Conservation (phyloP, 2,329 filamentous ascomycete genomes). For the Aspergillus pseudotamarii region DNA sequence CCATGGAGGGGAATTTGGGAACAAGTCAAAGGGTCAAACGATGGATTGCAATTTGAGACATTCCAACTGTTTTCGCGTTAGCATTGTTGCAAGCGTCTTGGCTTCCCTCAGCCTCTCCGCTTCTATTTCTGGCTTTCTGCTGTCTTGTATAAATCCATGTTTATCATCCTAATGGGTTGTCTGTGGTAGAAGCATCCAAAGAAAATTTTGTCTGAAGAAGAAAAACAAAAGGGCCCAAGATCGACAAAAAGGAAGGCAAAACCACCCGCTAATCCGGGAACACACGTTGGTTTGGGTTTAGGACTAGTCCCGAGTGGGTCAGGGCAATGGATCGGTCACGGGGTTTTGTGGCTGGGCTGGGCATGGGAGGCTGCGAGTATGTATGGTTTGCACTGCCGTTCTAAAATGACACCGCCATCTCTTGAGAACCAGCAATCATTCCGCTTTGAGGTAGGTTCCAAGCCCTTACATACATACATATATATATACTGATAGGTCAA, state of each 20-base stretch:
- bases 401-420: neutral
- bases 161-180: too few species aligned
- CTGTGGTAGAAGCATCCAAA: neutral
- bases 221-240: neutral
- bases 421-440: too few species aligned
- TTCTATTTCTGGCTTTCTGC: neutral
- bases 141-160: neutral
- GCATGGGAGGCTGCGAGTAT: neutral
- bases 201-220: neutral
- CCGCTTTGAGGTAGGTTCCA: too few species aligned
- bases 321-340: neutral
- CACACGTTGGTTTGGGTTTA: neutral
- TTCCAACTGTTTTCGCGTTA: conserved; percentile 2
- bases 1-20: neutral
- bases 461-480: too few species aligned
- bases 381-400: neutral
- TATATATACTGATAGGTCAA: too few species aligned
- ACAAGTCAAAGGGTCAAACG: neutral
- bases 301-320: neutral
- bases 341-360: neutral
- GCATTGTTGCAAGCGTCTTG: neutral
- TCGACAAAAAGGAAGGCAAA: neutral
- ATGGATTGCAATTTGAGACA: neutral
- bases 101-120: neutral
- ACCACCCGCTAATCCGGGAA: too few species aligned